Evolutionary conservation across 108 stramenopile genomes (phyloP), one percentile per base, ranked within the genome.

Genomic region (Skeletonema costatum): DNA sequence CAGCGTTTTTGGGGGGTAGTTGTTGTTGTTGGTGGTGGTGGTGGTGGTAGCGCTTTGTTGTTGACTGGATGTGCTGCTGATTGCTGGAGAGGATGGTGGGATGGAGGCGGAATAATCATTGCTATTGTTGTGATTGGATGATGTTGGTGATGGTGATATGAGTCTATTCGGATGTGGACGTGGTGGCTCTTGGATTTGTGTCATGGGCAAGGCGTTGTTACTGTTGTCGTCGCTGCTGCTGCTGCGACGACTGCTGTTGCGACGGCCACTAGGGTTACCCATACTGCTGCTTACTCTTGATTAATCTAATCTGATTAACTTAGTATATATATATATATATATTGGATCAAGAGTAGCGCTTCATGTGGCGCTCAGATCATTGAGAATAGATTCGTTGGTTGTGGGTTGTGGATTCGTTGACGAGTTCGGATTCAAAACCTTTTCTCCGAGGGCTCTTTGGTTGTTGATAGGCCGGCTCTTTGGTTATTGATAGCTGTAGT

Each of bases 141-240:
- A 10, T 16, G n/a, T 19, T n/a, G 60, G 6, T n/a, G 75, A 10
- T 60, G 46, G 67, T 17, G 76, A 68, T 1, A 69, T 42, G 32
- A 69, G 68, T 3, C 74, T 65, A 38, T 74, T 74, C 36, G 76
- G 67, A 50, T 68, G 67, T 16, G 76, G 67, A 19, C 53, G 53
- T 10, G 53, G 53, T 25, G 53, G 53, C 11, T 46, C 16, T 46
- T 46, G 44, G 2, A 46, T 46, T 46, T 46, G 44, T 46, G 44
- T 46, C 16, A 46, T 16, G 44, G 44, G 44, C 16, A 46, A n/a
- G 0, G 16, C 11, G 44, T n/a, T 46, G 44, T n/a, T 44, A 13
- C 3, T 44, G 42, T 44, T 44, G 14, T 44, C 44, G n/a, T 46
- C 41, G 12, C 12, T 4, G 44, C 44, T 4, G 44, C 44, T 46